Evolutionary conservation across 2,329 filamentous ascomycete species (phyloP), one percentile per base, ranked within the genome.

Genomic region (Fusarium bulbicola): DNA sequence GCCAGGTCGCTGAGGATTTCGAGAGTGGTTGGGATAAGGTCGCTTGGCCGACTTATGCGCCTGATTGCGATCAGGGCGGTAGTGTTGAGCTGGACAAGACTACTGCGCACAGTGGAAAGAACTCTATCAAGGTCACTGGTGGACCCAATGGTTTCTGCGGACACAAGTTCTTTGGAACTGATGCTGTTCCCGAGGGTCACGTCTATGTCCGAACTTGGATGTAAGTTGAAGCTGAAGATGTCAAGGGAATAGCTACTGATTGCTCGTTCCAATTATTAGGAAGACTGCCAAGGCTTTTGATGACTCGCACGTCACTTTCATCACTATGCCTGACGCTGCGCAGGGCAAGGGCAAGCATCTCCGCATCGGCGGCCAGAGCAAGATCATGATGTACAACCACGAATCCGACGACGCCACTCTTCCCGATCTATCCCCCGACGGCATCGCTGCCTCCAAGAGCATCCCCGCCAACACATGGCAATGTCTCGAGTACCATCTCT

Each of bases 321-420:
- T 91, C 81, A 90, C 88, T 26, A 90, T 91, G 88, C 86, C 88
- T 6, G 89, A 91, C 80, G 82, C 87, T 0, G 83, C 86, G 5
- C 87, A 88, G 67, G 87, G 86, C 66, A 78, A 79, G 49, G 86
- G 86, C 60, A 90, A 91, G 80, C 88, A 91, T 75, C 86, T 91
- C 37, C 88, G 89, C 63, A 90, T 91, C 66, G 88, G 89, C 47
- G 89, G 88, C 10, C 89, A 90, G 79, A 86, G 81, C 81, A 84
- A 86, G 71, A 90, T 91, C 76, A 80, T 91, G 39, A 90, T 91
- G 88, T 91, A 87, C 84, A 91, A 91, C 84, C 88, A 88, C 78
- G 89, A 91, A 76, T 85, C 85, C 21, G 88, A 91, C 78, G 89
- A 91, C 68, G 89, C 89, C 1, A 91, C 89, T 2, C 86, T 91